phyloP scores from a whole-genome alignment of 805 yeast species.

The Wickerhamiella musiphila region DNA sequence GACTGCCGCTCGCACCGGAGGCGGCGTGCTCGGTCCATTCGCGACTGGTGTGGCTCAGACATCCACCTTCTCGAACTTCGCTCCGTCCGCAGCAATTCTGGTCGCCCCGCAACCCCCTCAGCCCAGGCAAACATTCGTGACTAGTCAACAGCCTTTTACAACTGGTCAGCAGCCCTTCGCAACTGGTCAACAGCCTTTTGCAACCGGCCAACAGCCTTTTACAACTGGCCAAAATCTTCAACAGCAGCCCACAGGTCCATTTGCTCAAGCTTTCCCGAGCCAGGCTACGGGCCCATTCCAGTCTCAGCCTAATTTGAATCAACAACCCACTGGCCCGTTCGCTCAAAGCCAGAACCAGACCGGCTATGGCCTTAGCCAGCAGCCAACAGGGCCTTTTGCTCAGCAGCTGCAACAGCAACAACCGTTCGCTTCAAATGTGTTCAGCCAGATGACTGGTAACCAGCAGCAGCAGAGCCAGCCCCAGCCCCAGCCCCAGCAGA shows the following conservation, averaged over 20 bases:
- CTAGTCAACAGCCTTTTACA: slow-evolving; percentile 7
- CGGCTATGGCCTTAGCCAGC: slow-evolving; percentile 5
- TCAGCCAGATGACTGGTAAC: slow-evolving; percentile 17
- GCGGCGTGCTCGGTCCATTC: slow-evolving; percentile 22
- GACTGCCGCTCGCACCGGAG: slow-evolving; percentile 11
- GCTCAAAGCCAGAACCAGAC: slow-evolving; percentile 3
- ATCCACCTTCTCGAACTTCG: slow-evolving; percentile 26
- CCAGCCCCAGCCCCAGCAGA: slow-evolving; percentile 7
- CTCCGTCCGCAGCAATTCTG: slow-evolving; percentile 14
- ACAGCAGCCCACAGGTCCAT: slow-evolving; percentile 17
- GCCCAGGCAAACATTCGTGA: too few species aligned
- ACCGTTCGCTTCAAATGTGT: slow-evolving; percentile 14
- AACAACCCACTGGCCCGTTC: slow-evolving; percentile 5
- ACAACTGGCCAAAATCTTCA: slow-evolving; percentile 7
- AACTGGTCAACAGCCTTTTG: slow-evolving; percentile 3
- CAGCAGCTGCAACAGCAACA: too few species aligned
- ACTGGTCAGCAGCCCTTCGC: slow-evolving; percentile 2
- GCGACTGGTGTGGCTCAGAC: slow-evolving; percentile 25
- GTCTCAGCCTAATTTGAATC: slow-evolving; percentile 10
- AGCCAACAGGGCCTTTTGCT: slow-evolving; percentile 12
- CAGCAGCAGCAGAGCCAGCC: slow-evolving; percentile 13
- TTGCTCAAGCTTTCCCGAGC: slow-evolving; percentile 21
- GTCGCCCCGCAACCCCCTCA: slow-evolving; percentile 19
- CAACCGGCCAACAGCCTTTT: slow-evolving; percentile 3
- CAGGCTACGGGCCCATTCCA: slow-evolving; percentile 18